These are phyloP conservation scores for Candida namnaoensis DNA, from an alignment of 805 yeast species.

Conservation along the genomic window DNA sequence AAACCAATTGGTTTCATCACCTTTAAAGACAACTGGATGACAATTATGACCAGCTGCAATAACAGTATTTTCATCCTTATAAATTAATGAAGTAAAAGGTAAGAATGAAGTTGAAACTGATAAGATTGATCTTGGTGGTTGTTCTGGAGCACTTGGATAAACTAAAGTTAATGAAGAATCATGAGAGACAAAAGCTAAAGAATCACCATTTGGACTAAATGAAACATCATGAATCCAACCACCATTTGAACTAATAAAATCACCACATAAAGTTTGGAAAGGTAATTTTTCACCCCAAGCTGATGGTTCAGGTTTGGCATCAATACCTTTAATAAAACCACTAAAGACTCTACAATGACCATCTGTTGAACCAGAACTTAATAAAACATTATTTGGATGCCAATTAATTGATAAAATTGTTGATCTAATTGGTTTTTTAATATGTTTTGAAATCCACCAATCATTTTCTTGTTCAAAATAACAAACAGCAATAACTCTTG, in stretches of 20 bases:
- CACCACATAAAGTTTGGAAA: slow-evolving; percentile 85
- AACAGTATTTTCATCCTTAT: slow-evolving; percentile 56
- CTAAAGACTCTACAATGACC: slow-evolving; percentile 88
- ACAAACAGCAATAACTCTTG: slow-evolving; percentile 89
- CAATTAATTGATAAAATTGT: slow-evolving; percentile 78
- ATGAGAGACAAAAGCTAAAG: slow-evolving; percentile 76
- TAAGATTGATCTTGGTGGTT: slow-evolving; percentile 52
- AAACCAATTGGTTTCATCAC: slow-evolving; percentile 55
- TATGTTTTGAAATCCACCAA: slow-evolving; percentile 99
- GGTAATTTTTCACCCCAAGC: slow-evolving; percentile 96
- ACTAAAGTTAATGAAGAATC: slow-evolving; percentile 79
- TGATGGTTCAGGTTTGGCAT: slow-evolving; percentile 68
- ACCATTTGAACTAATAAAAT: slow-evolving; percentile 58
- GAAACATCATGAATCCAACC: slow-evolving; percentile 91
- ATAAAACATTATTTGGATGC: slow-evolving; percentile 88
- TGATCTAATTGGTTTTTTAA: slow-evolving; percentile 88
- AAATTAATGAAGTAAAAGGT: slow-evolving; percentile 74
- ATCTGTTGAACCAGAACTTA: slow-evolving; percentile 89
- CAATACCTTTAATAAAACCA: slow-evolving; percentile 83
- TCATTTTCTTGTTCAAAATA: slow-evolving; percentile 93
- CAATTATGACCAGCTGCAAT: slow-evolving; percentile 91
- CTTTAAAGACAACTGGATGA: slow-evolving; percentile 80
- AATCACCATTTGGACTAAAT: slow-evolving; percentile 74
- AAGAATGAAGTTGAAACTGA: slow-evolving; percentile 58
- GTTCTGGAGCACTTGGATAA: slow-evolving; percentile 63